Conservation (phyloP, 164 flowering plant species). For the Dillenia turbinata region DNA sequence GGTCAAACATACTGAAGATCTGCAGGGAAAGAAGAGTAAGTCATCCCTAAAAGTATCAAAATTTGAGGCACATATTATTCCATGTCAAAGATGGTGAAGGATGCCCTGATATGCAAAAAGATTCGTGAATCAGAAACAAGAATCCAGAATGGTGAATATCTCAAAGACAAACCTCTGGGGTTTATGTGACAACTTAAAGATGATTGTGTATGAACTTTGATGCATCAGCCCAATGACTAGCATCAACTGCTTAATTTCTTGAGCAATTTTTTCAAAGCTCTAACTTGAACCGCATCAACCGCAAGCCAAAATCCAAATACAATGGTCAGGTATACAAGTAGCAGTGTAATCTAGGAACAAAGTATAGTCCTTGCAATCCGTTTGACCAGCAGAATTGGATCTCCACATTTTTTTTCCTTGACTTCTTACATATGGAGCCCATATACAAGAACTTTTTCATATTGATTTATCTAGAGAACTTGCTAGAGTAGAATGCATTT, state of each 20-base stretch:
- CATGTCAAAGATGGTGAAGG: neutral
- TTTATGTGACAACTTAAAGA: neutral
- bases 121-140: slow-evolving; percentile 13
- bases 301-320: slow-evolving; percentile 7
- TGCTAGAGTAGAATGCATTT: no score
- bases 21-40: slow-evolving; percentile 1
- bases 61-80: neutral
- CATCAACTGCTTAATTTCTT: slow-evolving; percentile 33
- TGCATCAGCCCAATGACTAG: slow-evolving; percentile 25
- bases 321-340: neutral
- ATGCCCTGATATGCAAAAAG: slow-evolving; percentile 42
- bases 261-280: slow-evolving; percentile 29
- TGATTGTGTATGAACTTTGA: slow-evolving; percentile 21
- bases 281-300: slow-evolving; percentile 22
- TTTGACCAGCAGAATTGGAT: no score
- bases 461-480: no score
- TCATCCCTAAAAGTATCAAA: neutral
- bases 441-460: no score
- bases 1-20: slow-evolving; percentile 31
- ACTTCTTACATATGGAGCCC: no score
- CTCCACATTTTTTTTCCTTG: no score
- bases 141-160: neutral
- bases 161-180: neutral
- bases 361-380: no score
- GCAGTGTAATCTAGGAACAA: no score